Evolutionary conservation across 306 rosid species (phyloP).

Genomic region (Citrullus amarus): DNA sequence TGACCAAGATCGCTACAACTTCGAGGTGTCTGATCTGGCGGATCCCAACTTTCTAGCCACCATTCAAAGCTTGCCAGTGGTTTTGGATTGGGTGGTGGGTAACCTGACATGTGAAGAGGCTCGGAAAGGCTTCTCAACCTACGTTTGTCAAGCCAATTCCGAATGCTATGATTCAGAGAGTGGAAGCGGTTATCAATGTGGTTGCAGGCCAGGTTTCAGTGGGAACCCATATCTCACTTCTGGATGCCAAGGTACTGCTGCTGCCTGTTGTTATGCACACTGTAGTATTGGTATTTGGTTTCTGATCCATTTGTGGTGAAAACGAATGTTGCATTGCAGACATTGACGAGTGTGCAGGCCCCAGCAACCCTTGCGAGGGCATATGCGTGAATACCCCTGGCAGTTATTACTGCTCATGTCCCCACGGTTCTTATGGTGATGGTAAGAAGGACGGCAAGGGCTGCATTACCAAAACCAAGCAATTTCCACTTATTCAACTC

Average conservation of each 20-base stretch:
- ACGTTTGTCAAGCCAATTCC: neutral
- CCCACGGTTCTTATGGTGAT: neutral
- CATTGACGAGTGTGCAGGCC: constrained; percentile 8
- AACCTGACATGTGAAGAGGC: neutral
- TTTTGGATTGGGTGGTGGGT: constrained; percentile 6
- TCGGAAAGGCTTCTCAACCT: neutral
- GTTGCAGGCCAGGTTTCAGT: neutral
- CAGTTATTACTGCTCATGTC: constrained; percentile 9
- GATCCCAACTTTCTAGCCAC: neutral
- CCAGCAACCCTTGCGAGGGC: constrained; percentile 2
- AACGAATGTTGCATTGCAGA: neutral
- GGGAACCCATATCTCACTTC: constrained; percentile 8
- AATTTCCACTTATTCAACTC: constrained; percentile 6
- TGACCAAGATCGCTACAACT: neutral
- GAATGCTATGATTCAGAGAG: constrained; percentile 3
- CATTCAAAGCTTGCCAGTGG: neutral
- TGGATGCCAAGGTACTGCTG: constrained; percentile 7
- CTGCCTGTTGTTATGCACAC: neutral
- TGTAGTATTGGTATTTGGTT: too few relatives aligned
- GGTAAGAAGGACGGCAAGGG: constrained; percentile 11
- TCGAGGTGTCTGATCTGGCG: neutral
- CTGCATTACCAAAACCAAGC: neutral
- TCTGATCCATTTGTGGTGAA: too few relatives aligned
- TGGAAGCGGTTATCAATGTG: constrained; percentile 1
- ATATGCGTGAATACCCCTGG: constrained; percentile 7